Conservation (phyloP, 257 asterid species). For the Pogostemon cablin region DNA sequence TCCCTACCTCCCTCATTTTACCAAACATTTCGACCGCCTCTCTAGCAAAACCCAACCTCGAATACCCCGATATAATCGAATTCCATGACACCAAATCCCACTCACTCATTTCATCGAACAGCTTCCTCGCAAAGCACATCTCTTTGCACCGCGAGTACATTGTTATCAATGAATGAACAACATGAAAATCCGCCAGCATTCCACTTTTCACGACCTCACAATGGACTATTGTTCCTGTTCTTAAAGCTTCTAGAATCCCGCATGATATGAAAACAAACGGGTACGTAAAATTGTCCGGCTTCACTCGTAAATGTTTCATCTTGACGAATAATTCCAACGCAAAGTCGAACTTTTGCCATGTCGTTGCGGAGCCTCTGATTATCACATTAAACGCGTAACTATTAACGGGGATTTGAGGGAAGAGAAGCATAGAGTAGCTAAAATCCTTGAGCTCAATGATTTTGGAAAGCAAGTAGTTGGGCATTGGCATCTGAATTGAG, state of each 20-base stretch:
- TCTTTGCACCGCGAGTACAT: constrained; percentile 69
- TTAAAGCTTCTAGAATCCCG: constrained; percentile 51
- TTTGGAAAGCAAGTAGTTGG: constrained; percentile 56
- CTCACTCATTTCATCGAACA: constrained; percentile 74
- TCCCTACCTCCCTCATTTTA: constrained; percentile 60
- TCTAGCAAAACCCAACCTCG: constrained; percentile 57
- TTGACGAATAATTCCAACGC: constrained; percentile 52
- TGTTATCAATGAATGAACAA: constrained; percentile 71
- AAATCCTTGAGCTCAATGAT: constrained; percentile 62
- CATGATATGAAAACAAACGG: constrained; percentile 83
- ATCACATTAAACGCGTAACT: constrained; percentile 75
- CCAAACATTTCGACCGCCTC: constrained; percentile 77
- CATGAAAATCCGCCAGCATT: constrained; percentile 65
- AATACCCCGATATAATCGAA: constrained; percentile 80
- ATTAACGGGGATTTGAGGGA: constrained; percentile 56
- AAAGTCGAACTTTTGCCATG: constrained; percentile 67
- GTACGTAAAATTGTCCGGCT: constrained; percentile 80
- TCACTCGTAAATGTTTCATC: constrained; percentile 60
- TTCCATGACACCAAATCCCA: constrained; percentile 89
- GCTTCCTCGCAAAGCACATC: constrained; percentile 53
- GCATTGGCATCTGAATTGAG: constrained; percentile 74
- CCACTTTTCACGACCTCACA: constrained; percentile 70
- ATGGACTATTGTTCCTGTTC: constrained; percentile 57
- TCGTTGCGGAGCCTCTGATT: constrained; percentile 75
- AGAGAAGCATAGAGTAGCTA: constrained; percentile 61